Evolutionary conservation across 2,329 filamentous ascomycete species (phyloP).

Genomic region (Botrytis byssoidea): DNA sequence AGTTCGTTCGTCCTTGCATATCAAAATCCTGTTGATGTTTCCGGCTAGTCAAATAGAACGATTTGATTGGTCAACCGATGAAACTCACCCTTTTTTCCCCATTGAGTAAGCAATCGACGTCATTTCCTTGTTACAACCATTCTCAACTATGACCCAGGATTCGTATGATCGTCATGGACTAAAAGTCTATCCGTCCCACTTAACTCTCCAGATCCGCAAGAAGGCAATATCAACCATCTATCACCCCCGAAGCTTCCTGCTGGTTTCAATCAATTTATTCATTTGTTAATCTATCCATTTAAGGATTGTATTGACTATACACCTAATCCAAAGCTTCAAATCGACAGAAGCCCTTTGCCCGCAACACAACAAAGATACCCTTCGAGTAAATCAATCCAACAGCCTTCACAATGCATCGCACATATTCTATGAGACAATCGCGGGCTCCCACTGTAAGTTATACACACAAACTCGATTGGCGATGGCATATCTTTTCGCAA

Average conservation of each 20-base stretch:
- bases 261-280: background rate
- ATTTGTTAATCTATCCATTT: background rate
- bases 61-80: background rate
- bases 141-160: background rate
- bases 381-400: background rate
- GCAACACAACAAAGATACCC: background rate
- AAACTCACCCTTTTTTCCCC: background rate
- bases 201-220: constrained; percentile 8
- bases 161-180: constrained; percentile 7
- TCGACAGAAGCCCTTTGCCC: background rate
- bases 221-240: background rate
- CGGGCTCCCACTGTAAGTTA: constrained; percentile 85
- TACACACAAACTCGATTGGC: background rate
- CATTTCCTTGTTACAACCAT: constrained; percentile 9
- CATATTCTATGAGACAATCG: constrained; percentile 97
- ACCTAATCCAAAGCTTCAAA: background rate
- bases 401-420: constrained; percentile 77
- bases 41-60: background rate
- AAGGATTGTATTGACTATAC: background rate
- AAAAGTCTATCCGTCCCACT: background rate
- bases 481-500: background rate
- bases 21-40: background rate
- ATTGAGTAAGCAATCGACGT: background rate
- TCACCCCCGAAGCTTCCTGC: background rate
- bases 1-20: background rate